Evolutionary conservation across 2,329 filamentous ascomycete genomes (phyloP), one percentile per base, ranked within the genome.

Genomic region (Penicillium concentricum): DNA sequence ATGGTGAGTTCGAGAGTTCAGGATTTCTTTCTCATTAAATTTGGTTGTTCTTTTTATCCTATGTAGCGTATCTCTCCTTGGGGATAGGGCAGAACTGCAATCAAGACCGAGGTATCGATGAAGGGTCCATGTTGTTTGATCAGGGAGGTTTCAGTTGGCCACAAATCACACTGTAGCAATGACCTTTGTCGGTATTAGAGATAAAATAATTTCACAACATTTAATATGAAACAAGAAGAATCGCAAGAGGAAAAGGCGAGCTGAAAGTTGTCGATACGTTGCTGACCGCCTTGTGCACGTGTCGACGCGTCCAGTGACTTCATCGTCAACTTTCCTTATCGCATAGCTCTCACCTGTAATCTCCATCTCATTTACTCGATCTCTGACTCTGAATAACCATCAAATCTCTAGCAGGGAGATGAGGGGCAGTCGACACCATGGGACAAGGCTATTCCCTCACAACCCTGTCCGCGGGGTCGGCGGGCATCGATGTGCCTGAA

Each of bases 361-460:
- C 30, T 54, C 15, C 32, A 15, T 41, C 26, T 5, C 18, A 49
- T 20, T 20, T 28, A 43, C 3, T n/a, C 24, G 7, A 18, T 46
- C 24, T 16, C n/a, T 43, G 39, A 28, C 22, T 51, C 28, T 24
- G 22, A 34, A 16, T 35, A 45, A 12, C 26, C 18, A 35, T 41
- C 35, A 41, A 48, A 34, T 50, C 45, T 50, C 52, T 50, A 51
- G 41, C 20, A 34, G 43, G 65, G 70, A 68, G 63, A 73, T 74
- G 71, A 71, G 61, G 63, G 58, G 42, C 57, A 56, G 57, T 61
- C 61, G 53, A 65, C 72, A 79, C 57, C 66, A 99, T 99, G 94
- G 94, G 94, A 63, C 94, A 99, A 82, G 92, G 91, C 63, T 97
- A 97, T 79, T 97, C 93, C 61, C 86, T 96, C 67, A 91, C 92